Percentiles rank a stretch among this genome's conserved stretches.
Evolutionary conservation across 2,329 filamentous ascomycete genomes (phyloP).

Genomic region (Penicillium italicum): DNA sequence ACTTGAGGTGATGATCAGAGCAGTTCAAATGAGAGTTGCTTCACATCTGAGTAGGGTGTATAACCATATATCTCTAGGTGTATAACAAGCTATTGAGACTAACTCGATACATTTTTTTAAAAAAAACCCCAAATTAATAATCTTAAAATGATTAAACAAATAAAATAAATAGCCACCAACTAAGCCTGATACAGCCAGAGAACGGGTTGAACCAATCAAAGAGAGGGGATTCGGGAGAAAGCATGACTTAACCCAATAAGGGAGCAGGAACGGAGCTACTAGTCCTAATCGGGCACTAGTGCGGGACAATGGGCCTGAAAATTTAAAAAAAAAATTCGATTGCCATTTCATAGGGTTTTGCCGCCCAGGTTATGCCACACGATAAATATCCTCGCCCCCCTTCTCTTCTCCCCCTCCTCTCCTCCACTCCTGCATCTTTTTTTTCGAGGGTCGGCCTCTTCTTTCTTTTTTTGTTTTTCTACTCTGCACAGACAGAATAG

Average conservation of each 20-base stretch:
- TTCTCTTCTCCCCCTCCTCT: slow-evolving; percentile 25
- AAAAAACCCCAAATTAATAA: too few relatives aligned
- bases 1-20: background rate
- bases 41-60: background rate
- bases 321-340: slow-evolving; percentile 22
- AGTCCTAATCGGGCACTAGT: slow-evolving; percentile 20
- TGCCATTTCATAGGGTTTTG: slow-evolving; percentile 23
- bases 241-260: slow-evolving; percentile 9
- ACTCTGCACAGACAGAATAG: slow-evolving; percentile 34
- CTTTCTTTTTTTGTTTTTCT: slow-evolving; percentile 29
- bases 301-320: slow-evolving; percentile 24
- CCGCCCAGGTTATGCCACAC: slow-evolving; percentile 33
- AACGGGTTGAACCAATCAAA: slow-evolving; percentile 10
- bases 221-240: slow-evolving; percentile 4
- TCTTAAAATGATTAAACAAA: background rate
- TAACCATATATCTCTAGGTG: background rate
- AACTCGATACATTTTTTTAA: too few relatives aligned
- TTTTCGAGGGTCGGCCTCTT: slow-evolving; percentile 36
- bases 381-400: slow-evolving; percentile 39
- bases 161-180: background rate
- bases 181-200: background rate
- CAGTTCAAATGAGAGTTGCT: background rate
- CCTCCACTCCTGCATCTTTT: slow-evolving; percentile 24
- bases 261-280: background rate
- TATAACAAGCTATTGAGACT: too few relatives aligned